Percentiles rank a stretch among this genome's conserved stretches.
Conservation (phyloP, 495 filamentous ascomycete species). For the Daldinia grandis region DNA sequence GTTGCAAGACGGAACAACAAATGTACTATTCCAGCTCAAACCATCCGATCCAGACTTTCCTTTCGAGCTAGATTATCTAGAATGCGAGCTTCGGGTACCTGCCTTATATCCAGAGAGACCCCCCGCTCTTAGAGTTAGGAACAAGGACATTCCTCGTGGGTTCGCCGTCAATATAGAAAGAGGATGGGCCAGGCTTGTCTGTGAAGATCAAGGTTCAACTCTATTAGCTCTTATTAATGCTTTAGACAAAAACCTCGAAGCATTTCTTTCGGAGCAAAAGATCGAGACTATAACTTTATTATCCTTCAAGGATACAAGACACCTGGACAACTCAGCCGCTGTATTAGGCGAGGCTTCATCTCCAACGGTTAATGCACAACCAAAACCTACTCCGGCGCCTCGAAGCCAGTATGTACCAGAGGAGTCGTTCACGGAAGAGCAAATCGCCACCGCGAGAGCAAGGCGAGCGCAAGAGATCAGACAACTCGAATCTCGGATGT, state of each 20-base stretch:
- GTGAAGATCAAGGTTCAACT: slow-evolving; percentile 63
- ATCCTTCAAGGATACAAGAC: slow-evolving; percentile 66
- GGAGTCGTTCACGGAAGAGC: slow-evolving; percentile 60
- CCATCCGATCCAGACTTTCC: slow-evolving; percentile 93
- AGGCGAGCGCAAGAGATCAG: slow-evolving; percentile 71
- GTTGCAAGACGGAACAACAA: slow-evolving; percentile 60
- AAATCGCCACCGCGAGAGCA: slow-evolving; percentile 69
- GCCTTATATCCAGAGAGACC: slow-evolving; percentile 63
- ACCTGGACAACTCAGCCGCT: slow-evolving; percentile 40
- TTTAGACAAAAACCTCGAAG: slow-evolving; percentile 78
- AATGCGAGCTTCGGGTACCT: slow-evolving; percentile 77
- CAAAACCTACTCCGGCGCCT: slow-evolving; percentile 45
- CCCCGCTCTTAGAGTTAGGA: slow-evolving; percentile 71
- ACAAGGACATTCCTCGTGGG: slow-evolving; percentile 79
- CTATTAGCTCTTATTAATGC: slow-evolving; percentile 74
- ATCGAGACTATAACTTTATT: slow-evolving; percentile 82
- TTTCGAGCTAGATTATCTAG: slow-evolving; percentile 75
- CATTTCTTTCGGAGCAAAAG: slow-evolving; percentile 73
- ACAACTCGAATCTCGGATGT: slow-evolving; percentile 83
- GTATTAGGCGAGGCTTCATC: slow-evolving; percentile 50
- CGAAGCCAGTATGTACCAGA: slow-evolving; percentile 48
- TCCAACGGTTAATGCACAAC: slow-evolving; percentile 58
- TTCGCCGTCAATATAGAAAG: slow-evolving; percentile 82
- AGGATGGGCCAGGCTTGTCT: slow-evolving; percentile 76
- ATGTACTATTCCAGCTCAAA: slow-evolving; percentile 68